Evolutionary conservation across 352 stramenopile species (phyloP), one percentile per base, ranked within the genome.

Genomic region (Globisporangium megalacanthum): DNA sequence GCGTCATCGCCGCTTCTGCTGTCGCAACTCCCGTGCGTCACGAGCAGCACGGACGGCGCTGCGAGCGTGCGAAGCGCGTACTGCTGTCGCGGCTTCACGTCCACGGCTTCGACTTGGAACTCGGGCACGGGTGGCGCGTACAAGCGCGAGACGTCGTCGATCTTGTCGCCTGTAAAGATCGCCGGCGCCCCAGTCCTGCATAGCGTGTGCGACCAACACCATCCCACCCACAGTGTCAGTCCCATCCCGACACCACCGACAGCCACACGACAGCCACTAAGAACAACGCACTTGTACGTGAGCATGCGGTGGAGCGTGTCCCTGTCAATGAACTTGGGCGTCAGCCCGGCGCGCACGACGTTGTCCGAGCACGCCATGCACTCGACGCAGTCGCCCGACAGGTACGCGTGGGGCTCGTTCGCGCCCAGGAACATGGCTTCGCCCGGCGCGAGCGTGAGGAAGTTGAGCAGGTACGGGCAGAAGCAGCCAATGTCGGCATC

Each of bases 301-400:
- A 99, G 86, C 95, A 99, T 99, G 14, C 89, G 81, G 49, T 96
- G 81, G 37, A 99, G 80, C 60, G 97, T 99, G 20, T 93, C 78
- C 54, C 98, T 98, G 83, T 99, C 97, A 56, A 98, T 98, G 66
- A 98, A 98, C 77, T 99, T 99, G 42, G 97, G 96, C 36, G 97
- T 99, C 14, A 99, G 73, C 20, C 97, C 97, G 6, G 97, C 97
- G 48, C 97, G 92, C 29, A 99, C 97, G 14, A 99, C 97, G 72
- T 99, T 99, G 77, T 99, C 97, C 33, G 84, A 98, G 51, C 95
- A 98, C 31, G 97, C 97, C 97, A 99, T 99, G 66, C 96, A 99
- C 72, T 99, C 97, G 22, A 99, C 89, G 61, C 84, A 94, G 61
- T 94, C 84, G 37, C 97, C 97, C 2, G 83, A 90, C 20, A 99